These are phyloP conservation scores for Claviceps pusilla DNA, from an alignment of 2,329 filamentous ascomycete genomes.

Conservation along the genomic window DNA sequence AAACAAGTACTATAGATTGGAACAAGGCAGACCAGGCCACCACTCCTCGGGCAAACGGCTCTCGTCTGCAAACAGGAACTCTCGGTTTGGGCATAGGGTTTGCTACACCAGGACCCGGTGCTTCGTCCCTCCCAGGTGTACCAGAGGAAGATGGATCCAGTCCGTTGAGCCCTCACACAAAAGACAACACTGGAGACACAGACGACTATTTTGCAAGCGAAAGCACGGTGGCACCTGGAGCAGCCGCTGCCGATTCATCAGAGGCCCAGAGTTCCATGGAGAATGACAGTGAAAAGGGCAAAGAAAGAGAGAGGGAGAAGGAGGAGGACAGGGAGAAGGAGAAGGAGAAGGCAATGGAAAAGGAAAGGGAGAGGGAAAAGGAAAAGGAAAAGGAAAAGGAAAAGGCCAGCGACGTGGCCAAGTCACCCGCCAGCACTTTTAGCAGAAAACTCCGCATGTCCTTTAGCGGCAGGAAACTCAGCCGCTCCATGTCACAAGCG, in stretches of 20 bases:
- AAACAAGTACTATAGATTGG: slow-evolving; percentile 19
- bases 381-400: slow-evolving; percentile 31
- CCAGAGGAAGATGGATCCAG: slow-evolving; percentile 31
- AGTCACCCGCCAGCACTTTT: slow-evolving; percentile 50
- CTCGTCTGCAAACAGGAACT: slow-evolving; percentile 46
- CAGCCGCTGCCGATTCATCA: slow-evolving; percentile 25
- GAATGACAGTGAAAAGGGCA: slow-evolving; percentile 28
- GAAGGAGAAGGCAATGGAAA: slow-evolving; percentile 31
- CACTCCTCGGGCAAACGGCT: slow-evolving; percentile 51
- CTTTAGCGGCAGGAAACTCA: slow-evolving; percentile 73
- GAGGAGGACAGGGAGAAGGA: slow-evolving; percentile 31
- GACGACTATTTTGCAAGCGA: slow-evolving; percentile 66
- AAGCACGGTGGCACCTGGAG: slow-evolving; percentile 8
- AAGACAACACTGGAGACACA: slow-evolving; percentile 47
- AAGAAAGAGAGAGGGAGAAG: slow-evolving; percentile 28
- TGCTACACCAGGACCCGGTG: slow-evolving; percentile 44
- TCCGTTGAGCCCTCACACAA: slow-evolving; percentile 37
- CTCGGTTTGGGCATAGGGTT: slow-evolving; percentile 66
- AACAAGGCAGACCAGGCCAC: slow-evolving; percentile 31
- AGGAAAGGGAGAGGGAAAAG: slow-evolving; percentile 26
- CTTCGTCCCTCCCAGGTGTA: slow-evolving; percentile 27
- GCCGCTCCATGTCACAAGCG: slow-evolving; percentile 44
- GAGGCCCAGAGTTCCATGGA: slow-evolving; percentile 36
- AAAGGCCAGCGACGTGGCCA: slow-evolving; percentile 35
- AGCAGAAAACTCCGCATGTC: slow-evolving; percentile 77